Evolutionary conservation across 1,139 yeast genomes (phyloP), one percentile per base, ranked within the genome.

Genomic region (Saccharomyces hybrid): DNA sequence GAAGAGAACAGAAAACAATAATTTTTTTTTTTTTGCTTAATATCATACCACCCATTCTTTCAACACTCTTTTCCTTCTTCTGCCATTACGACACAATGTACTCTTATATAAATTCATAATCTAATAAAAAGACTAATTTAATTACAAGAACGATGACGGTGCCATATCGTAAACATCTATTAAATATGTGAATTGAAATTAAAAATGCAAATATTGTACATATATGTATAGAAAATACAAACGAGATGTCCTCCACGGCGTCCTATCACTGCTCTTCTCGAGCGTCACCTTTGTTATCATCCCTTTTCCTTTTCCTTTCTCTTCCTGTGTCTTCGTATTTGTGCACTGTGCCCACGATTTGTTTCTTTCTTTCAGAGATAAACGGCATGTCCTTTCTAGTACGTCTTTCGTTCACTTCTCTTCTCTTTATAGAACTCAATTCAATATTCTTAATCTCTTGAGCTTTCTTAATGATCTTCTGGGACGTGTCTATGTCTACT

Each of bases 401-500:
- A 65, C 84, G 81, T 65, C 96, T 81, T 61, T 84, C 84, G 66
- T 93, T 93, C 55, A 81, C 84, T 68, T 89, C 95, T 68, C 91
- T 83, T 65, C 84, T 80, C 76, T 86, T 88, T 63, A 89, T 71
- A 51, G 95, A 79, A 46, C 79, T 80, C 50, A 83, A 66, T 70
- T 93, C 97, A 55, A 79, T 77, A 42, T 84, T 73, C 76, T 93
- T 93, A 67, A 88, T 88, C 59, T 90, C 96, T 52, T 80, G 80
- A 46, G 97, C 96, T 72, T 86, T 88, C 79, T 90, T 91, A 60
- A 93, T 82, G 48, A 85, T n/a, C 87, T 61, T 76, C 76, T 28
- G 99, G 99, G 56, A 91, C 78, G 69, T 91, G 98, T 71, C 99
- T 83, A 73, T 93, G 98, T 71, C 93, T 82, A 27, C 90, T 75